Evolutionary conservation across 345 rosid species (phyloP).

Genomic region (Zanthoxylum bungeanum): DNA sequence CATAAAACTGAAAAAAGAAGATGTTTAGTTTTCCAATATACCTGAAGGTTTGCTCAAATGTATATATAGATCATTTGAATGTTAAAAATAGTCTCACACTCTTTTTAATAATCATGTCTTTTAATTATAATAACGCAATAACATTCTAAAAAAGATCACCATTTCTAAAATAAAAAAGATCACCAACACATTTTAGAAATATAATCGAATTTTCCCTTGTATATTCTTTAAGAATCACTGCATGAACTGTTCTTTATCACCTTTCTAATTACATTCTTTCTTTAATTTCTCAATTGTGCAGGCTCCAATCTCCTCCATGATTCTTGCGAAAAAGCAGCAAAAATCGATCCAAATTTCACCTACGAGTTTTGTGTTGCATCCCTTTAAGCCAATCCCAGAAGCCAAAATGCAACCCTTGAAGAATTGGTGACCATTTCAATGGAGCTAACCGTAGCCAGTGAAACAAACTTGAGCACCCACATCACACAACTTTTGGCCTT

Average conservation of each 20-base stretch:
- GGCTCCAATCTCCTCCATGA: slow-evolving; percentile 16
- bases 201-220: no score
- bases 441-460: slow-evolving; percentile 15
- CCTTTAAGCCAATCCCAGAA: slow-evolving; percentile 24
- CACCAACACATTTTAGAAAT: no score
- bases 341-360: slow-evolving; percentile 17
- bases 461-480: slow-evolving; percentile 14
- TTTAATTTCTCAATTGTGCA: not conserved
- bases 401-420: slow-evolving; percentile 20
- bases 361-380: slow-evolving; percentile 28
- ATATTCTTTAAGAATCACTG: no score
- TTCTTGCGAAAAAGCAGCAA: slow-evolving; percentile 38
- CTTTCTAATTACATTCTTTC: not conserved
- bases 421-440: slow-evolving; percentile 26
- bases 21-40: no score
- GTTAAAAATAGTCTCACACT: no score
- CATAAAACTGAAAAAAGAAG: no score
- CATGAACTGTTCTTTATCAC: not conserved
- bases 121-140: no score
- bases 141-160: no score
- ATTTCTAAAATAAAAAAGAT: no score
- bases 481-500: slow-evolving; percentile 17
- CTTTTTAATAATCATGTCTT: no score
- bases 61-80: no score
- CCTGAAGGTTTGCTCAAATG: no score